Conservation (phyloP, 2,329 filamentous ascomycete genomes). For the Pseudogymnoascus sp. region DNA sequence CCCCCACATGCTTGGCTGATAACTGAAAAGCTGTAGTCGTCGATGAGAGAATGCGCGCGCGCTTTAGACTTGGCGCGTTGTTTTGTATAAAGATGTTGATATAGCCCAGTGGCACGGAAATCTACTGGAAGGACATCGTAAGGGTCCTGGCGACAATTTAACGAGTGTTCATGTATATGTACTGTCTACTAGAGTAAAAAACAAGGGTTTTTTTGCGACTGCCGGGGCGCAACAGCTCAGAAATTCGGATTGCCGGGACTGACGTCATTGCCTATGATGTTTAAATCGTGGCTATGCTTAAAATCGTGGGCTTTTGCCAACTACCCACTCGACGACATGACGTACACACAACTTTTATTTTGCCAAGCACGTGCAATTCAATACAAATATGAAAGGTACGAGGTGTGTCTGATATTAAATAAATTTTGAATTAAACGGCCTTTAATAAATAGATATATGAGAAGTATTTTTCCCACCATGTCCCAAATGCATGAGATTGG, state of each 20-base stretch:
- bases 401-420: background rate
- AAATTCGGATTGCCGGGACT: slow-evolving; percentile 3
- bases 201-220: background rate
- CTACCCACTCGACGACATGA: background rate
- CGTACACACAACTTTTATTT: background rate
- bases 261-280: background rate
- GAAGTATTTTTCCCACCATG: background rate
- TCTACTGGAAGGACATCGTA: background rate
- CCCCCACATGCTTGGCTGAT: slow-evolving; percentile 24
- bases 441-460: background rate
- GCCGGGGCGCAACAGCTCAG: background rate
- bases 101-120: background rate
- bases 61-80: background rate
- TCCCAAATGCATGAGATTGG: background rate
- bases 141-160: background rate
- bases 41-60: background rate
- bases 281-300: background rate
- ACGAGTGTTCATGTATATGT: slow-evolving; percentile 1
- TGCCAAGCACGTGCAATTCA: background rate
- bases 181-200: background rate
- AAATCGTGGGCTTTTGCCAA: background rate
- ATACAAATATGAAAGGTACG: too few relatives aligned
- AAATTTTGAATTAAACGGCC: background rate
- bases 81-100: background rate
- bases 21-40: background rate